A percentile compares a stretch with the other conserved stretches of the same genome.
Conservation (phyloP, 768 basidiomycete species). For the Tephrocybe sp. region DNA sequence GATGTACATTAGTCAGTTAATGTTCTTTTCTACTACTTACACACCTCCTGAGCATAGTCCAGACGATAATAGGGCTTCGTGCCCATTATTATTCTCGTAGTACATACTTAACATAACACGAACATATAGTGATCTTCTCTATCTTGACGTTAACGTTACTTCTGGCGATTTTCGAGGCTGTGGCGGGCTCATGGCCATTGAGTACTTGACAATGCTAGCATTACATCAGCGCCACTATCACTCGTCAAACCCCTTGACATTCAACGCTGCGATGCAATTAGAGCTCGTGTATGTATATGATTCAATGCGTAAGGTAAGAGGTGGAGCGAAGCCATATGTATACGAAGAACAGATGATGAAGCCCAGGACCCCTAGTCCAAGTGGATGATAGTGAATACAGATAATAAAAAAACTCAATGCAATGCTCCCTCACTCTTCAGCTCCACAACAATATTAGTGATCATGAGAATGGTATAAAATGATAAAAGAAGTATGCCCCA, state of each 20-base stretch:
- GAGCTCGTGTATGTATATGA: too few relatives aligned
- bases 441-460: slow-evolving; percentile 78
- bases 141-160: too few relatives aligned
- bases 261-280: too few relatives aligned
- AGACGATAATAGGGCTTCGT: background rate
- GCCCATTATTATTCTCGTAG: slow-evolving; percentile 2
- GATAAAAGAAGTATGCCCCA: slow-evolving; percentile 84
- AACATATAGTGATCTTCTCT: background rate
- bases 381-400: background rate
- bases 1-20: slow-evolving; percentile 9
- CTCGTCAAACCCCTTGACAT: too few relatives aligned
- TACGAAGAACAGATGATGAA: too few relatives aligned
- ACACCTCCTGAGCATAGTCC: background rate
- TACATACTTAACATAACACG: slow-evolving; percentile 6
- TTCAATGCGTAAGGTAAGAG: too few relatives aligned
- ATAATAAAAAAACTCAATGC: background rate
- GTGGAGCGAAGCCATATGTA: too few relatives aligned
- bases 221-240: too few relatives aligned
- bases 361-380: too few relatives aligned
- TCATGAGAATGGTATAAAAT: slow-evolving; percentile 77
- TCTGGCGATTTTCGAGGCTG: too few relatives aligned
- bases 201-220: too few relatives aligned
- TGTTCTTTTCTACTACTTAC: background rate
- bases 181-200: too few relatives aligned
- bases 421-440: slow-evolving; percentile 31